Evolutionary conservation across 1,139 yeast genomes (phyloP).

Genomic region (Insectozyma bohioensis): DNA sequence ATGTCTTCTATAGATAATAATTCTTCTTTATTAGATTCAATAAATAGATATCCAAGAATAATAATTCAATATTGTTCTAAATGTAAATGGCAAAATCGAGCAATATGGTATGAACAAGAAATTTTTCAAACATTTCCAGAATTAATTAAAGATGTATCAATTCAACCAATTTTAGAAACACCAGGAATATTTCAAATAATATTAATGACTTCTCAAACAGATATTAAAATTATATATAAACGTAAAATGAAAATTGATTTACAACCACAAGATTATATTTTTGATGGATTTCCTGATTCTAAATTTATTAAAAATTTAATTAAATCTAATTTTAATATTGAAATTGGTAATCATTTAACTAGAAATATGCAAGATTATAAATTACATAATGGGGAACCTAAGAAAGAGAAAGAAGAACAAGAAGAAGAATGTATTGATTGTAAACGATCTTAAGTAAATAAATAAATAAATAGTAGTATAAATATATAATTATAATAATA

Average conservation of each 20-base stretch:
- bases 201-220: constrained; percentile 13
- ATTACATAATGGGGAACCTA: constrained; percentile 11
- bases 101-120: constrained; percentile 48
- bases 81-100: constrained; percentile 51
- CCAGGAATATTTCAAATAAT: constrained; percentile 41
- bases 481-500: neutral
- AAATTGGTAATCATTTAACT: constrained; percentile 30
- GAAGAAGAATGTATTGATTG: constrained; percentile 16
- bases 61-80: constrained; percentile 42
- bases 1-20: no score
- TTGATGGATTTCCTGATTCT: constrained; percentile 49
- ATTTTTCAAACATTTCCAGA: constrained; percentile 44
- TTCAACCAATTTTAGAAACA: constrained; percentile 37
- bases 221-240: constrained; percentile 30
- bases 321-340: constrained; percentile 36
- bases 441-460: constrained; percentile 2
- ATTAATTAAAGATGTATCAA: constrained; percentile 35
- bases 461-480: constrained; percentile 2
- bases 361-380: constrained; percentile 5
- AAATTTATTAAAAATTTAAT: constrained; percentile 40
- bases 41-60: constrained; percentile 25
- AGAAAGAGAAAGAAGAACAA: neutral
- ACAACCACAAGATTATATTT: constrained; percentile 28
- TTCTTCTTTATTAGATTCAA: constrained; percentile 1
- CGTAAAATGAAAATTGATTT: constrained; percentile 35